Base-by-base conservation (phyloP, 495 filamentous ascomycete species). In the Aspergillus homomorphus region DNA sequence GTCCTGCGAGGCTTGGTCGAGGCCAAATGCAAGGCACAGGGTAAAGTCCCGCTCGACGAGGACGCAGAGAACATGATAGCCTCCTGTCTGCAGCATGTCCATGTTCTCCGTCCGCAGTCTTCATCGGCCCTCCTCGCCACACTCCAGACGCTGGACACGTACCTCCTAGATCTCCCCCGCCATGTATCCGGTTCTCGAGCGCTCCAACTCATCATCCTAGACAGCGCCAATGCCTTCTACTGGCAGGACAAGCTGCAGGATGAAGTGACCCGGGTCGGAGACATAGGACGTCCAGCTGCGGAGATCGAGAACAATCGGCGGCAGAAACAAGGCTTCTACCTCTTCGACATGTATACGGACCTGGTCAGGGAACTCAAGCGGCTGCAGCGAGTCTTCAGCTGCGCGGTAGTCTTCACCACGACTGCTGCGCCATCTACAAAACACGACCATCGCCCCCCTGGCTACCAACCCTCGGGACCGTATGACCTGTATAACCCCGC, bases 31-130 rank as follows among this genome's bases (percentile, higher is more conserved):
- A 53, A 20, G 20, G 46, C 16, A 15, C 30, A 15, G 22, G 20
- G 2, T 8, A 42, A 26, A 30, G 53, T 46, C 54, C 56, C 22
- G 30, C 20, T 56, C 45, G 52, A 60, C 7, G 51, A 60, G 3
- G 56, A 70, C 2, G 23, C 77, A 0, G 66, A 73, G 21, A 51
- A 61, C 20, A 56, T 77, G 42, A 41, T 81, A 41, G 46, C 64
- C 51, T 61, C 67, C 59, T 68, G 72, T 20, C 54, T 82, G 18
- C 69, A 80, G 45, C 72, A 82, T 62, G 66, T 82, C 61, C 80
- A 81, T 66, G 66, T 82, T 51, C 84, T 86, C 71, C 79, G 75
- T 6, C 83, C 83, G 0, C 75, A 83, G 51, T 80, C 81, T 0
- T 80, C 79, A 16, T 60, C 69, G 1, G 72, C 80, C 22, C 67